These are phyloP conservation scores for Paracamarosporium sp. DNA, from an alignment of 2,329 filamentous ascomycete genomes.

Conservation along the genomic window DNA sequence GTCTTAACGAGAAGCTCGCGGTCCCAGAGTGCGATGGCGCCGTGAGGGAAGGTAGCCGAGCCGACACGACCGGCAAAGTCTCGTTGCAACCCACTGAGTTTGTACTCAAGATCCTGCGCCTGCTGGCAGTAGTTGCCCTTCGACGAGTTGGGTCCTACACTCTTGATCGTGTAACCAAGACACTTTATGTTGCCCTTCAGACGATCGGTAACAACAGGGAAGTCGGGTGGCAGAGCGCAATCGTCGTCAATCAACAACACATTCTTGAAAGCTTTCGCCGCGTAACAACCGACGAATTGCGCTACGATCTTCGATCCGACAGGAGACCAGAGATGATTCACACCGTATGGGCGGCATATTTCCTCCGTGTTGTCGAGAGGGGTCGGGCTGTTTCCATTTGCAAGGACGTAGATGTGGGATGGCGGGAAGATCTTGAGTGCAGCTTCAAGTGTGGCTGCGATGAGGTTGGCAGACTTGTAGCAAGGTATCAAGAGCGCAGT, in stretches of 20 bases:
- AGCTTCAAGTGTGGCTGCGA: slow-evolving; percentile 52
- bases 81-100: slow-evolving; percentile 56
- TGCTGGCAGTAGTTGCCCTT: slow-evolving; percentile 52
- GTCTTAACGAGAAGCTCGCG: slow-evolving; percentile 54
- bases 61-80: slow-evolving; percentile 54
- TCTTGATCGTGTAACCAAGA: slow-evolving; percentile 59
- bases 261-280: slow-evolving; percentile 54
- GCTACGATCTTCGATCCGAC: slow-evolving; percentile 59
- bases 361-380: slow-evolving; percentile 58
- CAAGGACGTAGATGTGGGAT: slow-evolving; percentile 56
- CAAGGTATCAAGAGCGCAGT: slow-evolving; percentile 57
- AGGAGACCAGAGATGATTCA: slow-evolving; percentile 58
- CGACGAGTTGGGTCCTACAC: slow-evolving; percentile 44
- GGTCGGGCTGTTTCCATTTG: slow-evolving; percentile 56
- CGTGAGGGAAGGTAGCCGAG: slow-evolving; percentile 59
- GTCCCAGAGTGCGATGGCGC: slow-evolving; percentile 59
- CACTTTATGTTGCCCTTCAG: slow-evolving; percentile 52
- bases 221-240: slow-evolving; percentile 55
- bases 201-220: slow-evolving; percentile 55
- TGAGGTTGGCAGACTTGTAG: slow-evolving; percentile 54
- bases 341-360: slow-evolving; percentile 52
- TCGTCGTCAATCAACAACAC: slow-evolving; percentile 60
- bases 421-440: slow-evolving; percentile 56
- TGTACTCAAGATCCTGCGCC: slow-evolving; percentile 62
- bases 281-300: slow-evolving; percentile 57